Evolutionary conservation across 2,329 filamentous ascomycete genomes (phyloP).

Genomic region (Whalleya microplaca): DNA sequence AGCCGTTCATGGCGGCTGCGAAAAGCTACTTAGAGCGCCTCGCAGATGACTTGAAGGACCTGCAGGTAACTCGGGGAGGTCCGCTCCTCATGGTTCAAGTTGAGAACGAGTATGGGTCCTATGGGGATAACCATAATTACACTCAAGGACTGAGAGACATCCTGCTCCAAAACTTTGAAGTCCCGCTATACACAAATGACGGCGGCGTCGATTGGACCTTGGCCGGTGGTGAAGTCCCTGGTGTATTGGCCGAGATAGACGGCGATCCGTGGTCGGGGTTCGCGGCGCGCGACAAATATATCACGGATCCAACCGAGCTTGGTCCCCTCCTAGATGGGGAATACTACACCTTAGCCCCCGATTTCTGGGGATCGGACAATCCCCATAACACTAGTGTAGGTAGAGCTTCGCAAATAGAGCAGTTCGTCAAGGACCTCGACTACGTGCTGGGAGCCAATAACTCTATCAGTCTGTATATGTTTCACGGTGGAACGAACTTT

Average conservation of each 20-base stretch:
- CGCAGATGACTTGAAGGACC: conserved; percentile 39
- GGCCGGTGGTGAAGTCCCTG: conserved; percentile 46
- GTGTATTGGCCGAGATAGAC: conserved; percentile 50
- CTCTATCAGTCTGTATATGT: conserved; percentile 56
- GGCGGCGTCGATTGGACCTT: conserved; percentile 48
- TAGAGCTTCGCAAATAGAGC: conserved; percentile 26
- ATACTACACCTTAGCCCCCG: conserved; percentile 50
- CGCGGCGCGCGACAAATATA: conserved; percentile 44
- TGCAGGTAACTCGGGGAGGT: conserved; percentile 47
- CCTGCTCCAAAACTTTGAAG: conserved; percentile 45
- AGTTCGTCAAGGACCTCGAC: conserved; percentile 40
- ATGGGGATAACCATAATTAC: conserved; percentile 50
- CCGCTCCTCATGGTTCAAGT: conserved; percentile 55
- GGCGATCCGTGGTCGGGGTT: conserved; percentile 47
- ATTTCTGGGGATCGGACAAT: conserved; percentile 47
- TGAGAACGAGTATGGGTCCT: conserved; percentile 57
- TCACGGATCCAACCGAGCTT: conserved; percentile 46
- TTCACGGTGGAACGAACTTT: conserved; percentile 57
- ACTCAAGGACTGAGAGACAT: conserved; percentile 46
- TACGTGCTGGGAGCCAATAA: conserved; percentile 43
- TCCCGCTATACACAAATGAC: conserved; percentile 54
- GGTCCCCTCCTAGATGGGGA: conserved; percentile 53
- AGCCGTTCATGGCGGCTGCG: conserved; percentile 43
- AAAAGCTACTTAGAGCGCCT: conserved; percentile 44
- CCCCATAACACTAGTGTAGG: conserved; percentile 41